Evolutionary conservation across 108 stramenopile genomes (phyloP).

Genomic region (Skeletonema costatum): DNA sequence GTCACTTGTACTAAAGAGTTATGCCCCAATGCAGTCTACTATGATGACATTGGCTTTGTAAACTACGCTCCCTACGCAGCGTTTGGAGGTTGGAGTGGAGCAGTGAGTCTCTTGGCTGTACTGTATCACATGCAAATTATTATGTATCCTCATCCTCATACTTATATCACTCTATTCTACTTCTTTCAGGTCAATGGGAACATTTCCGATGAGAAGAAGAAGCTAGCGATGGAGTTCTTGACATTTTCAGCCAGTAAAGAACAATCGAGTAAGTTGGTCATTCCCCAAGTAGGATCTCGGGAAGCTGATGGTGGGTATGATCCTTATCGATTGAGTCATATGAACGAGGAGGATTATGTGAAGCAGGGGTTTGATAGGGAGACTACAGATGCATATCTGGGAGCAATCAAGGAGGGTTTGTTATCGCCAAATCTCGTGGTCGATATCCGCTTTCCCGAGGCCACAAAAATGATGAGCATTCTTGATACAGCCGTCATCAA

Average conservation of each 20-base stretch:
- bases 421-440: slow-evolving; percentile 43
- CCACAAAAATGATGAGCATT: slow-evolving; percentile 13
- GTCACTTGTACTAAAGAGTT: slow-evolving; percentile 30
- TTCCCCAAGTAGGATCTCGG: slow-evolving; percentile 29
- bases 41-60: slow-evolving; percentile 47
- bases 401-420: slow-evolving; percentile 27
- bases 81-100: slow-evolving; percentile 50
- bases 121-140: neutral
- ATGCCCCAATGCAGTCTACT: slow-evolving; percentile 46
- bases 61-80: slow-evolving; percentile 59
- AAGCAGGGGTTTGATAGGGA: slow-evolving; percentile 23
- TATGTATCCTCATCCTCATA: neutral
- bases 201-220: slow-evolving; percentile 9
- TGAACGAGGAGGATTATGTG: slow-evolving; percentile 25
- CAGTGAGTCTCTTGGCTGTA: slow-evolving; percentile 3
- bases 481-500: slow-evolving; percentile 37
- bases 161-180: neutral
- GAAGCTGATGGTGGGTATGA: slow-evolving; percentile 27
- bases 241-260: slow-evolving; percentile 26
- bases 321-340: slow-evolving; percentile 39
- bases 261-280: slow-evolving; percentile 31
- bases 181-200: slow-evolving; percentile 11
- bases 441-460: slow-evolving; percentile 45
- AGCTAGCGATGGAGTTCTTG: slow-evolving; percentile 53
- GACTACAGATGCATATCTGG: slow-evolving; percentile 33